Conservation (phyloP, 768 basidiomycete genomes). For the Boletus fagicola region DNA sequence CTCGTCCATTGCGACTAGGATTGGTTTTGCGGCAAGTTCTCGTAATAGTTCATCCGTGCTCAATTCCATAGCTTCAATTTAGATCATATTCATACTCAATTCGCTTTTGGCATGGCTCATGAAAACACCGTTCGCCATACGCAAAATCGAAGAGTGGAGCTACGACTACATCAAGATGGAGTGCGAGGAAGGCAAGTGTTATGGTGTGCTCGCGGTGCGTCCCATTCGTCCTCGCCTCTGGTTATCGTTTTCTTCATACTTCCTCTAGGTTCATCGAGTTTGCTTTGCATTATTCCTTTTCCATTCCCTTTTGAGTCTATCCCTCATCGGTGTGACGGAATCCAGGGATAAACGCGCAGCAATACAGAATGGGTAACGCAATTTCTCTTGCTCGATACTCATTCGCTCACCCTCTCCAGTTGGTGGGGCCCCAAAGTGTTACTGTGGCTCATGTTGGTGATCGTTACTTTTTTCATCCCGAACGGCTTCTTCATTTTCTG, state of each 20-base stretch:
- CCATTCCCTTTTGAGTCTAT: slow-evolving; percentile 75
- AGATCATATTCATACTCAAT: slow-evolving; percentile 95
- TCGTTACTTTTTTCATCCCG: slow-evolving; percentile 89
- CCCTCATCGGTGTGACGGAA: slow-evolving; percentile 83
- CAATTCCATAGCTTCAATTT: neutral
- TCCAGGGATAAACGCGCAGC: slow-evolving; percentile 92
- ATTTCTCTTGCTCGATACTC: slow-evolving; percentile 1
- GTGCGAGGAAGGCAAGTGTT: slow-evolving; percentile 89
- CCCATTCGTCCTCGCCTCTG: neutral
- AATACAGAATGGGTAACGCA: slow-evolving; percentile 88
- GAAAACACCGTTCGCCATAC: slow-evolving; percentile 85
- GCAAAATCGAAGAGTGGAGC: slow-evolving; percentile 86
- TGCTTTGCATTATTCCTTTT: slow-evolving; percentile 93
- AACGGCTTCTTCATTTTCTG: slow-evolving; percentile 98
- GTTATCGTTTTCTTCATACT: slow-evolving; percentile 5
- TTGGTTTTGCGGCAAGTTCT: slow-evolving; percentile 82
- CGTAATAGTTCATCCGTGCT: neutral
- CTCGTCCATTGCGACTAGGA: slow-evolving; percentile 94
- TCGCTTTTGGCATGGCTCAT: slow-evolving; percentile 97
- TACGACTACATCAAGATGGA: slow-evolving; percentile 99
- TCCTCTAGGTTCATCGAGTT: slow-evolving; percentile 79
- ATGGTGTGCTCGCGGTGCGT: slow-evolving; percentile 90
- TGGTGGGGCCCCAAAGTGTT: slow-evolving; percentile 99
- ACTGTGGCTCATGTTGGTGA: slow-evolving; percentile 80
- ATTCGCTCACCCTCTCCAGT: slow-evolving; percentile 40